A percentile compares a stretch with the other conserved stretches of the same genome.
phyloP scores from a whole-genome alignment of 1,284 basidiomycete species.

The Ustilago shanxiensis region DNA sequence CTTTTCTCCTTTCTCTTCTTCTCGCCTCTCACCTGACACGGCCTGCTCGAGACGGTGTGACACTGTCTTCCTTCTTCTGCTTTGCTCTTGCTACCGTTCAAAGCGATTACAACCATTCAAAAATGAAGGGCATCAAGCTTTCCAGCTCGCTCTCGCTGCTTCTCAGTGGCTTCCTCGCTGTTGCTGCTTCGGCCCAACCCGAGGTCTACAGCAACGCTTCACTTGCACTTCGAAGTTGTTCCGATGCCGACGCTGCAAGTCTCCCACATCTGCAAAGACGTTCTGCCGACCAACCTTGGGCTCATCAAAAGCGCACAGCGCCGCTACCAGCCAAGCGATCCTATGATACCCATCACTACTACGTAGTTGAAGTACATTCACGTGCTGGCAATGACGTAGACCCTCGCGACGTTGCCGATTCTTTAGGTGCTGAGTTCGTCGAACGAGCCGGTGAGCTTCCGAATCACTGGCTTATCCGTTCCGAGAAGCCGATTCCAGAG shows the following conservation, averaged over 20 bases:
- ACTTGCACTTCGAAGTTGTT: conserved; percentile 22
- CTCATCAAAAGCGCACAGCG: conserved; percentile 43
- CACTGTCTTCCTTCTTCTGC: not conserved
- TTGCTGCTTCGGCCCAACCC: conserved; percentile 17
- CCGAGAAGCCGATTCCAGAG: conserved; percentile 62
- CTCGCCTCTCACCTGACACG: too few species aligned
- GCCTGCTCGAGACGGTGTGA: too few species aligned
- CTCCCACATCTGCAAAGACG: conserved; percentile 21
- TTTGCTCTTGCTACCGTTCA: not conserved
- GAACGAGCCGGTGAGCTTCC: conserved; percentile 87
- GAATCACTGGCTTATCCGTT: conserved; percentile 87
- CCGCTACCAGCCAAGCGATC: conserved; percentile 62
- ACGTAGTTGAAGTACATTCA: conserved; percentile 83
- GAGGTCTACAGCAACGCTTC: not conserved
- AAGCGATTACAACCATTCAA: not conserved
- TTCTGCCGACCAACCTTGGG: conserved; percentile 28
- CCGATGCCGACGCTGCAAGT: conserved; percentile 8
- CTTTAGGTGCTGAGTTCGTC: conserved; percentile 85
- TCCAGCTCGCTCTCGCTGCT: conserved; percentile 33
- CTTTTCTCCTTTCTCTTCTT: not conserved
- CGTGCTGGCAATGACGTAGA: conserved; percentile 71
- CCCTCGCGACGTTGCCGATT: conserved; percentile 72
- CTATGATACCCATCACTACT: conserved; percentile 89
- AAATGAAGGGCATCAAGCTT: conserved; percentile 35
- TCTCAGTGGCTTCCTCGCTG: conserved; percentile 35